Evolutionary conservation across 2,329 filamentous ascomycete genomes (phyloP).

Genomic region (Colletotrichum tanaceti): DNA sequence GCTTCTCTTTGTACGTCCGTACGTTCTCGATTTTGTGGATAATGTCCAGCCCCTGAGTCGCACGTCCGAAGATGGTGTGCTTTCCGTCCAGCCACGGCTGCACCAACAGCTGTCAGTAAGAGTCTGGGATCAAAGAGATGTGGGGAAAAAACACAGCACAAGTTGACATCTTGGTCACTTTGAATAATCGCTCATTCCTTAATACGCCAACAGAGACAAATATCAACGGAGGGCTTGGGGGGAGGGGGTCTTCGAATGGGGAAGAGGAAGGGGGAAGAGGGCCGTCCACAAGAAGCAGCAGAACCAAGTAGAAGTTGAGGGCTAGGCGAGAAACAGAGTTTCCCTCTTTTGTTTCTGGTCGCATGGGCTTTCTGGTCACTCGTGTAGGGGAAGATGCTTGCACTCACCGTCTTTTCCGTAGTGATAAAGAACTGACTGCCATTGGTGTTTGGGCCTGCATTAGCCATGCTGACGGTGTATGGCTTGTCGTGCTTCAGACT

Average conservation of each 20-base stretch:
- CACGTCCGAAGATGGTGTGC: constrained; percentile 95
- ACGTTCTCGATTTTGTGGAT: constrained; percentile 95
- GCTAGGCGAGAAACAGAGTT: background rate
- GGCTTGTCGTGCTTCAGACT: constrained; percentile 93
- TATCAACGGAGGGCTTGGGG: no score
- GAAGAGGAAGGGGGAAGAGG: no score
- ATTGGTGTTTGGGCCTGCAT: constrained; percentile 94
- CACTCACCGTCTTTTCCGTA: constrained; percentile 87
- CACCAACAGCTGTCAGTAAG: constrained; percentile 30
- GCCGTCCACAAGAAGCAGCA: background rate
- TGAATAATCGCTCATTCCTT: no score
- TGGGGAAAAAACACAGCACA: background rate
- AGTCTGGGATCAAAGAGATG: background rate
- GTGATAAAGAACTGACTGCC: constrained; percentile 99
- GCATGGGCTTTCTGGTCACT: background rate
- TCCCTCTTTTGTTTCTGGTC: background rate
- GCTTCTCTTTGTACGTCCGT: constrained; percentile 89
- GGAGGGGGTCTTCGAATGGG: no score
- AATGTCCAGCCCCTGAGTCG: constrained; percentile 90
- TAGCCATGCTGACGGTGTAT: constrained; percentile 97
- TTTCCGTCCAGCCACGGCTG: constrained; percentile 94
- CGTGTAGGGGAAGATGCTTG: background rate
- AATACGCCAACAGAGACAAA: no score
- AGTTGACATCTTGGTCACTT: background rate
- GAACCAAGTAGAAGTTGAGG: background rate